A percentile compares a stretch with the other conserved stretches of the same genome.
phyloP scores from a whole-genome alignment of 2,329 filamentous ascomycete genomes.

The Aspergillus latus region DNA sequence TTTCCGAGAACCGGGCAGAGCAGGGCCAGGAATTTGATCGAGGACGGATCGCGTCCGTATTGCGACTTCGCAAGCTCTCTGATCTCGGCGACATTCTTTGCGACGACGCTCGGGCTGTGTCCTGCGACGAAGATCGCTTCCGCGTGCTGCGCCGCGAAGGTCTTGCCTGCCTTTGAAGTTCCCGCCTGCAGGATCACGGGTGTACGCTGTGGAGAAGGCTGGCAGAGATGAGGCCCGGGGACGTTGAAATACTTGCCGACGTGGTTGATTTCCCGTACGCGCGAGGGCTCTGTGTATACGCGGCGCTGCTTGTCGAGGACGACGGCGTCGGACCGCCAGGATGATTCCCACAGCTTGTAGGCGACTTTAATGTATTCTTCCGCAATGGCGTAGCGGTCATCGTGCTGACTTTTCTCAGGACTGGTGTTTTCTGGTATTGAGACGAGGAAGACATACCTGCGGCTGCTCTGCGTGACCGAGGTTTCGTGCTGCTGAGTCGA shows the following conservation, averaged over 20 bases:
- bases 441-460: conserved; percentile 24
- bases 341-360: conserved; percentile 67
- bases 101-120: conserved; percentile 62
- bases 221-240: conserved; percentile 64
- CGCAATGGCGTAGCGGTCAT: conserved; percentile 63
- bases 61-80: conserved; percentile 54
- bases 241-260: conserved; percentile 63
- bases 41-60: conserved; percentile 57
- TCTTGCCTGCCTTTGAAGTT: conserved; percentile 64
- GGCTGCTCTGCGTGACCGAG: conserved; percentile 59
- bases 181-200: conserved; percentile 70
- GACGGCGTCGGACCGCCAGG: conserved; percentile 67
- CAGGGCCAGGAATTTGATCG: conserved; percentile 68
- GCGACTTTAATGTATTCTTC: conserved; percentile 65
- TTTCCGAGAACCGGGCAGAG: conserved; percentile 64
- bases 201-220: conserved; percentile 67
- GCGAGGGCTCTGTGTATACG: conserved; percentile 59
- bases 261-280: conserved; percentile 67
- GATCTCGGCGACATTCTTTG: conserved; percentile 63
- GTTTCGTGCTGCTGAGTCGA: conserved; percentile 66
- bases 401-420: conserved; percentile 48
- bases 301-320: conserved; percentile 58
- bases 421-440: not conserved
- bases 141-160: conserved; percentile 68
- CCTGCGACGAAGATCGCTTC: conserved; percentile 70